Evolutionary conservation across 768 basidiomycete species (phyloP), one percentile per base, ranked within the genome.

Genomic region (Amanita muscaria): DNA sequence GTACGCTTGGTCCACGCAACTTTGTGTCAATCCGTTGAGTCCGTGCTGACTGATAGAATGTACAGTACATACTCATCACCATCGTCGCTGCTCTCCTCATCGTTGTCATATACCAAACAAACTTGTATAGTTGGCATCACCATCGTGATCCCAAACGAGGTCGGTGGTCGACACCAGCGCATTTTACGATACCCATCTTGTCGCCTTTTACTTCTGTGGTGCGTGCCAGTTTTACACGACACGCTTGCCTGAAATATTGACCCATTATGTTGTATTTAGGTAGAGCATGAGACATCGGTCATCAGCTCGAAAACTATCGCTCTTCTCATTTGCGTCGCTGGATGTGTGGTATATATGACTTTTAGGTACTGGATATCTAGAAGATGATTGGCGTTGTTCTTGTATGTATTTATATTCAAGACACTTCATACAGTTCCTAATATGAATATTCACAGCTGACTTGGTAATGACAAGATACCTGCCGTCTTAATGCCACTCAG

Each of bases 171-270:
- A 53, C 63, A 4, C 64, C 80, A 1, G 66, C 73, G 1, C 85
- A 86, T 56, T 85, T 85, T 57, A 87, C 84, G 0, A 80, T 88
- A 18, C 83, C 85, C 3, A 79, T 88, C 3, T 58, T 88, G 14
- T 88, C 85, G 0, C 85, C 84, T 0, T 88, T 87, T 52, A 74
- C 83, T 2, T 85, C 83, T 8, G 85, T 87, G 56, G 84, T 87
- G 48, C 45, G 74, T 64, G 2, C 42, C 18, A 6, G n/a, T n/a
- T n/a, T n/a, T n/a, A n/a, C n/a, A n/a, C n/a, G n/a, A n/a, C n/a
- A n/a, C n/a, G n/a, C n/a, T 16, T 25, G 23, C 16, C 50, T 14
- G 23, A 9, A 14, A 14, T 2, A 7, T 9, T n/a, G 46, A 46
- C 32, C 19, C 27, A 6, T 23, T 18, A 15, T 7, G 14, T 33